Evolutionary conservation across 2,329 filamentous ascomycete genomes (phyloP), one percentile per base, ranked within the genome.

Genomic region (Colletotrichum tamarilloi): DNA sequence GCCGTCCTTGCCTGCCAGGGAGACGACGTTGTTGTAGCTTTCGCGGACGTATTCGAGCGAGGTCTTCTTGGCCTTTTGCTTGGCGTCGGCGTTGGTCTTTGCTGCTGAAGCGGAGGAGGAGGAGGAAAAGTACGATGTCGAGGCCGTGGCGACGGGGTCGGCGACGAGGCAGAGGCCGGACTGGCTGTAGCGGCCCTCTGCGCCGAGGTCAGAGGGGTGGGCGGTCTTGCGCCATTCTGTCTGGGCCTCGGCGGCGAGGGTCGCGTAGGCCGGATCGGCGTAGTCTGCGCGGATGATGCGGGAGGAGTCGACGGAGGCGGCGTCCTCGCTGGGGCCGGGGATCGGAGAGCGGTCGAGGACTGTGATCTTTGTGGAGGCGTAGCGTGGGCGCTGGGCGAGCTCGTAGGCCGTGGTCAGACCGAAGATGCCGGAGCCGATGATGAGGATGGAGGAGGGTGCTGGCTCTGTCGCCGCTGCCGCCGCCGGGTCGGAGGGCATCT

Each of bases 271-370:
- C 0, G 90, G 85, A 79, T 96, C 92, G 5, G 94, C 92, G 80
- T 98, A 98, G 86, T 98, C 96, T 63, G 90, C 84, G 69, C 91
- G 87, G 75, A 93, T 86, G 77, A 92, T 91, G 76, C 91, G 88
- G 16, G 90, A 92, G 4, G 86, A 87, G 82, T 93, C 91, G 78
- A 92, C 87, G 75, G 88, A 91, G 63, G 90, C 87, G 70, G 87
- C 86, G 77, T 93, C 90, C 56, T 85, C 83, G 7, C 89, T 85
- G 2, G 91, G 91, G 30, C 82, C 82, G 60, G 78, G 68, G 2
- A 80, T 80, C 4, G 85, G 81, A 5, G 86, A 87, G 68, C 89
- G 85, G 80, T 93, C 89, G 70, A 93, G 82, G 63, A 93, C 77
- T 19, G 89, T 91, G 80, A 93, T 91, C 66, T 82, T 79, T 53